These are phyloP conservation scores for Helicostylum pulchrum DNA, from an alignment of 192 early-diverging fungal genomes.

Conservation along the genomic window DNA sequence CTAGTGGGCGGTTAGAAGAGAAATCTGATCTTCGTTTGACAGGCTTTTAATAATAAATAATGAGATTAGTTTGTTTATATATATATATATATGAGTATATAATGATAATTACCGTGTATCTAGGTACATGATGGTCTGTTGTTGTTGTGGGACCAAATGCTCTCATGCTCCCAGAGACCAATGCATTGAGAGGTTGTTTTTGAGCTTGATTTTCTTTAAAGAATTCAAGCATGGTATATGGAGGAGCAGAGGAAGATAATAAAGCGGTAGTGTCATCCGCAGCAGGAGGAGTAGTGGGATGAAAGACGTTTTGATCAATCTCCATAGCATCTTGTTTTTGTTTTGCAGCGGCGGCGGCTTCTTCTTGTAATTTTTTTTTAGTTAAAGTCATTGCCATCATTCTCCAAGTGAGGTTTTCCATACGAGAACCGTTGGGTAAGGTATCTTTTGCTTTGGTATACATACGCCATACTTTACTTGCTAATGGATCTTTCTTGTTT, in stretches of 20 bases:
- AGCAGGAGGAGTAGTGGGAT: conserved; percentile 19
- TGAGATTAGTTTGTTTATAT: not conserved
- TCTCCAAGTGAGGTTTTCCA: conserved; percentile 84
- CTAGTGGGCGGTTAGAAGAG: not conserved
- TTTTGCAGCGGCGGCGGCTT: not conserved
- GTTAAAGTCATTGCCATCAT: conserved; percentile 70
- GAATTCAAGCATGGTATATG: conserved; percentile 31
- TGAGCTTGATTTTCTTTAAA: conserved; percentile 10
- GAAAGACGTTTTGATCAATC: not conserved
- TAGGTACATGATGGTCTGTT: too few relatives aligned
- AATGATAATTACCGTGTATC: not conserved
- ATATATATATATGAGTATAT: not conserved
- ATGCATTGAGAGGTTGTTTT: not conserved
- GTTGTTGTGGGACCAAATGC: not conserved
- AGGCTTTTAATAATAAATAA: not conserved
- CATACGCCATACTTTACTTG: conserved; percentile 68
- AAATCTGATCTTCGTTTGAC: conserved; percentile 16
- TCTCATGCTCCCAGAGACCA: conserved; percentile 23
- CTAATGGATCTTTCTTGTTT: conserved; percentile 42
- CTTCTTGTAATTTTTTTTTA: conserved; percentile 29
- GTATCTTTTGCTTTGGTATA: conserved; percentile 78
- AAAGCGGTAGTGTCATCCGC: conserved; percentile 29
- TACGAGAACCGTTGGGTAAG: conserved; percentile 68
- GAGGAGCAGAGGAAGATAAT: conserved; percentile 34
- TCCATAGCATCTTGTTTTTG: not conserved